phyloP scores from a whole-genome alignment of 768 basidiomycete genomes.

The Galerina marginata region DNA sequence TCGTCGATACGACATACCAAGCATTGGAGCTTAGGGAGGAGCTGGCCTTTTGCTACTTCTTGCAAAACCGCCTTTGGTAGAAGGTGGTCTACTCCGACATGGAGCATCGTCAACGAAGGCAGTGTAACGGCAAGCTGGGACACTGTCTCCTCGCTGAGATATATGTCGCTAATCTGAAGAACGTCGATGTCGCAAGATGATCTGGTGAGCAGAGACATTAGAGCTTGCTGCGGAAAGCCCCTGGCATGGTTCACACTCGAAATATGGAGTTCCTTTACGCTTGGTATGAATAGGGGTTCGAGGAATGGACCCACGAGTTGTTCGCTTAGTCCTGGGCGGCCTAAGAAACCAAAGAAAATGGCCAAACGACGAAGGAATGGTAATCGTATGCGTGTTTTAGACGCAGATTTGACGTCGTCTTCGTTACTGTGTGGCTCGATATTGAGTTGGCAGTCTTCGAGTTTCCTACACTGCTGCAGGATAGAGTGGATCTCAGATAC shows the following conservation, averaged over 20 bases:
- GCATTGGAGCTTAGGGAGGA: slow-evolving; percentile 4
- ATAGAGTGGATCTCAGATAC: slow-evolving; percentile 1
- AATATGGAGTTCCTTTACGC: slow-evolving; percentile 5
- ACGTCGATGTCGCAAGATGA: slow-evolving; percentile 7
- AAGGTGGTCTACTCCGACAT: slow-evolving; percentile 2
- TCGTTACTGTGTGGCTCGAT: background rate
- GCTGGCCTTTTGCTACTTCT: background rate
- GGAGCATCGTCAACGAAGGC: slow-evolving; percentile 3
- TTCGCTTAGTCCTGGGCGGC: background rate
- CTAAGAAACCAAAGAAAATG: background rate
- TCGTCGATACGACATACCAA: slow-evolving; percentile 4
- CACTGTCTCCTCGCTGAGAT: background rate
- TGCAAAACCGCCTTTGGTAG: background rate
- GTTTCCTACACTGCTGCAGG: background rate
- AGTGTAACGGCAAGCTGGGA: background rate
- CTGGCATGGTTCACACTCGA: background rate
- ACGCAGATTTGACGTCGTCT: background rate
- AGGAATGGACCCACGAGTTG: background rate
- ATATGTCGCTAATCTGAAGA: slow-evolving; percentile 3
- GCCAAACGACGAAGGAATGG: background rate
- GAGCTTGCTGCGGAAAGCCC: background rate
- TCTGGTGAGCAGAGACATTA: slow-evolving; percentile 7
- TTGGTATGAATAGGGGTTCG: slow-evolving; percentile 1
- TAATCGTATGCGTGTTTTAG: background rate
- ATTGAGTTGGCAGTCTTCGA: background rate